Base-by-base conservation (phyloP, 768 basidiomycete genomes). In the Panaeolus papilionaceus region DNA sequence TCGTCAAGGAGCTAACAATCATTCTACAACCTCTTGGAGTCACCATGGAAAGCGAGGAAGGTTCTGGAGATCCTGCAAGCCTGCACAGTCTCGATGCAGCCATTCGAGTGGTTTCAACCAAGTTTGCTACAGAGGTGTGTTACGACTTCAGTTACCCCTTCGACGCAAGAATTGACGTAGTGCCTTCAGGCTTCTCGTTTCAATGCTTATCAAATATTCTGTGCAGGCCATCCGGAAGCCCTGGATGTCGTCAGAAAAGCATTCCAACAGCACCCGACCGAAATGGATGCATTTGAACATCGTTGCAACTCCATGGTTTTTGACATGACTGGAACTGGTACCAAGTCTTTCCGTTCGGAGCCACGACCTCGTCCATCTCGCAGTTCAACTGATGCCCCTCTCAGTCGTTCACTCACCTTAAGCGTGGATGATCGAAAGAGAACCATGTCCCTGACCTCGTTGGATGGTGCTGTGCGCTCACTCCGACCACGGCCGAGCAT, bases 281-380 rank as follows among this genome's bases (percentile, higher is more conserved):
- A 96, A 74, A 96, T 96, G 91, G 91, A 92, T 23, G 83, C 86
- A 9, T 98, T 91, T 72, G 96, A 98, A 73, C 87, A 89, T 58
- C 88, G 86, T 14, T 98, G 95, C 73, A 86, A 89, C 0, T 75
- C 79, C 6, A 81, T 89, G 70, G 81, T 88, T 14, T 72, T 80
- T 68, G 78, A 83, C 68, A 72, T 83, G 66, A 72, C 74, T 39
- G 79, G 78, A 45, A 66, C 68, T 33, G 72, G 70, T 26, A 64
- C 67, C 18, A 66, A 72, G 38, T 69, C 68, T 65, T 62, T 70
- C 8, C 69, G 71, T 33, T 68, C 71, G 51, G 76, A 76, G 66
- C 67, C 75, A 16, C 70, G 74, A 44, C 70, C 64, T 66, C 66
- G 66, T 37, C 70, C 70, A 49, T 69, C 73, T 62, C 70, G 69